Evolutionary conservation across 2,329 filamentous ascomycete genomes (phyloP).

Genomic region (Aspergillus neoniger): DNA sequence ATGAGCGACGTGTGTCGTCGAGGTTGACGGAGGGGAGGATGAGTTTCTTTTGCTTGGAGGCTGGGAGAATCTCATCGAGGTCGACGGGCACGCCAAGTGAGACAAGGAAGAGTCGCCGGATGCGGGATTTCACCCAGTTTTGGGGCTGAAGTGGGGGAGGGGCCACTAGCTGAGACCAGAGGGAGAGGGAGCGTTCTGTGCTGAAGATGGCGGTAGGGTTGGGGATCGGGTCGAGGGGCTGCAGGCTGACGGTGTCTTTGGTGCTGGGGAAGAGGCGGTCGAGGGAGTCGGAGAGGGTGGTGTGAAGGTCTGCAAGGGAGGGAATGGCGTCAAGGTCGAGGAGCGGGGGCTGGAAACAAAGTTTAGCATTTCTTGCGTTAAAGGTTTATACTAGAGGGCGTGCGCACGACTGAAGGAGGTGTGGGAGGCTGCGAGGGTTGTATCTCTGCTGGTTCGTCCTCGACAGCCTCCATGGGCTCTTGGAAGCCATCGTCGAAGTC

Average conservation of each 20-base stretch:
- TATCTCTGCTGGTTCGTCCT: conserved; percentile 23
- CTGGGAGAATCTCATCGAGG: conserved; percentile 93
- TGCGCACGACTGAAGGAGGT: conserved; percentile 49
- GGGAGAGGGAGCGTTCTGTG: conserved; percentile 80
- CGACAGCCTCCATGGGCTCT: conserved; percentile 38
- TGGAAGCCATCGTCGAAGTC: conserved; percentile 71
- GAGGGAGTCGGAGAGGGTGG: conserved; percentile 42
- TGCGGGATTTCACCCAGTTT: conserved; percentile 96
- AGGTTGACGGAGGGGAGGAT: conserved; percentile 75
- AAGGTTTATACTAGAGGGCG: background rate
- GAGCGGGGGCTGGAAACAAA: conserved; percentile 36
- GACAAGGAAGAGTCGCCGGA: conserved; percentile 90
- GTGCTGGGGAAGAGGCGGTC: conserved; percentile 48
- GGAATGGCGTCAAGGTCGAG: conserved; percentile 59
- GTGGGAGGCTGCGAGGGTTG: conserved; percentile 32
- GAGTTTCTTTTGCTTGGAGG: conserved; percentile 97
- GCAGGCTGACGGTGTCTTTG: conserved; percentile 36
- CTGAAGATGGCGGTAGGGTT: conserved; percentile 66
- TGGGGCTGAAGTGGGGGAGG: conserved; percentile 92
- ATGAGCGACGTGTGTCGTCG: conserved; percentile 49
- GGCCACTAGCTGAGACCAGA: conserved; percentile 95
- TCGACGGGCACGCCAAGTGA: conserved; percentile 95
- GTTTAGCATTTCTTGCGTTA: conserved; percentile 4
- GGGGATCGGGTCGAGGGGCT: conserved; percentile 43
- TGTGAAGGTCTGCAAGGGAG: conserved; percentile 45